Percentiles rank a stretch among this genome's conserved stretches.
These are phyloP conservation scores for Magnaporthales sp. DNA, from an alignment of 2,329 filamentous ascomycete genomes.

Conservation along the genomic window DNA sequence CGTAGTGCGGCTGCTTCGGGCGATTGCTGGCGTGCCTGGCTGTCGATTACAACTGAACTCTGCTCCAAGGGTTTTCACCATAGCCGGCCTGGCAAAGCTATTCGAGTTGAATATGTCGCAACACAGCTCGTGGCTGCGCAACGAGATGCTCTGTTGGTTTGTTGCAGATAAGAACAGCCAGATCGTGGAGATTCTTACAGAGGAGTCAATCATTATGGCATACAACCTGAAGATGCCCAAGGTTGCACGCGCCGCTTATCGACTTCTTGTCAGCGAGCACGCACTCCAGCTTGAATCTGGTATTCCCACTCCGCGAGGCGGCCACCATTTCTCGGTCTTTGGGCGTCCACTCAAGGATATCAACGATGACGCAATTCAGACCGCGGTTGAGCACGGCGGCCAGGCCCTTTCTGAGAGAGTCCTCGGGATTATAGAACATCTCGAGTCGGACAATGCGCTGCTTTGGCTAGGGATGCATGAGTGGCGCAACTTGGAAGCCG, in stretches of 20 bases:
- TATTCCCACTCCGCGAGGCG: slow-evolving; percentile 4
- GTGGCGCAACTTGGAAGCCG: slow-evolving; percentile 23
- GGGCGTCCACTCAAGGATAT: slow-evolving; percentile 45
- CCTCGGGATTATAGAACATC: slow-evolving; percentile 16
- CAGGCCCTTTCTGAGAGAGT: slow-evolving; percentile 42
- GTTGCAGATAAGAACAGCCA: slow-evolving; percentile 41
- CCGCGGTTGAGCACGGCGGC: slow-evolving; percentile 38
- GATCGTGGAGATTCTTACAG: slow-evolving; percentile 56
- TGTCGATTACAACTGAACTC: slow-evolving; percentile 50
- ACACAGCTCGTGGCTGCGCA: slow-evolving; percentile 29
- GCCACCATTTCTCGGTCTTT: slow-evolving; percentile 20
- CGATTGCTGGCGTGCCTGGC: slow-evolving; percentile 36
- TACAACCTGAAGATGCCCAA: slow-evolving; percentile 32
- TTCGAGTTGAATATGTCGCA: slow-evolving; percentile 36
- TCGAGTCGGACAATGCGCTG: slow-evolving; percentile 25
- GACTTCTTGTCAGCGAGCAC: slow-evolving; percentile 54
- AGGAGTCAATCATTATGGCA: slow-evolving; percentile 50
- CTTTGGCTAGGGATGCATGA: slow-evolving; percentile 17
- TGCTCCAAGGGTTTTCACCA: slow-evolving; percentile 56
- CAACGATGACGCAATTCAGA: slow-evolving; percentile 49
- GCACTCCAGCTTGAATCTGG: slow-evolving; percentile 37
- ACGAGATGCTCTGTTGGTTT: slow-evolving; percentile 50
- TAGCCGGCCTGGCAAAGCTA: slow-evolving; percentile 52
- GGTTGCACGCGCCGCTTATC: slow-evolving; percentile 41
- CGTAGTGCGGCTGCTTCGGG: slow-evolving; percentile 53